Base-by-base conservation (phyloP, 106 monocot genomes). In the Dactylorhiza incarnata region DNA sequence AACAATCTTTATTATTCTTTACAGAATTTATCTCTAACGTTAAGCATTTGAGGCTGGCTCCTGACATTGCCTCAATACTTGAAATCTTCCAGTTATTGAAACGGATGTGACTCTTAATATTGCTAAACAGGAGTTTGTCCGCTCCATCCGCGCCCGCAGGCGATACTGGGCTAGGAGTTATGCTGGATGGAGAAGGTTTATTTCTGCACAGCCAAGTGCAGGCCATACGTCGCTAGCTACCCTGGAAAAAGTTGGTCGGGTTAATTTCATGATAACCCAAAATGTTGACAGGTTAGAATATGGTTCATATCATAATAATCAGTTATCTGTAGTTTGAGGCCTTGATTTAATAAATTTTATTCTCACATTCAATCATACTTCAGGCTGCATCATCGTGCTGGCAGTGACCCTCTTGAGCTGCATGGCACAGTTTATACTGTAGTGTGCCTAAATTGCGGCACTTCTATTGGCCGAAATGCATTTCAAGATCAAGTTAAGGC, bases 131-230 rank as follows among this genome's bases (percentile, higher is more conserved):
- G 87, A 94, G 71, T 99, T 90, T 89, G 86, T 91, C 17, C 91
- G 99, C 25, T 94, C 89, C 75, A 76, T 37, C 52, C 89, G 83
- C 48, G 77, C 88, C n/a, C 89, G 94, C 1, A 91, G 82, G 79
- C 78, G 99, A 67, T 99, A 99, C 72, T 99, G 99, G 99, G 91
- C 99, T 61, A 87, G 99, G 78, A 99, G 99, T 86, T 99, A 89
- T 91, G 99, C 94, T 82, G 99, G 99, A 73, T 99, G 99, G 99
- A 91, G 86, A 83, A 94, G 91, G 76, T 99, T 99, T 69, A 86
- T 80, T 74, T 76, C 83, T 77, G 94, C 89, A 68, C 81, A 99
- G 58, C 99, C 99, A 43, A 92, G 84, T 88, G 75, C 94, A 67
- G 86, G 85, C 72, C 94, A 99, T 73, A 68, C 43, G 72, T 81